Conservation (phyloP, 495 filamentous ascomycete species). For the Neurospora hispaniola region DNA sequence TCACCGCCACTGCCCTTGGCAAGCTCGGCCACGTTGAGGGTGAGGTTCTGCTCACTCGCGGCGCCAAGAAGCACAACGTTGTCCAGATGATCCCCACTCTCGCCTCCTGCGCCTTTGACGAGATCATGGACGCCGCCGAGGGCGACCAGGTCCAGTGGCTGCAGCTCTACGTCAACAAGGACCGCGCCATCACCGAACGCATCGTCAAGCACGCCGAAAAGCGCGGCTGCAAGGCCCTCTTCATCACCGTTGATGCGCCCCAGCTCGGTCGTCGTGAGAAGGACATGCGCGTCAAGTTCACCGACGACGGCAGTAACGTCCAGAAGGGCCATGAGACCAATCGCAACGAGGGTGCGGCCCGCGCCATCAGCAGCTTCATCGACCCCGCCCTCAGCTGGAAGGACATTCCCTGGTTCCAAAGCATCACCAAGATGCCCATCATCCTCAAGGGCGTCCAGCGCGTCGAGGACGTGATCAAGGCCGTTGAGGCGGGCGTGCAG, state of each 20-base stretch:
- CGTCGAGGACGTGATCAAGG: constrained; percentile 85
- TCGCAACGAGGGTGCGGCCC: constrained; percentile 80
- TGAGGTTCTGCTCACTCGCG: constrained; percentile 79
- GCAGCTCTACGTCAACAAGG: constrained; percentile 97
- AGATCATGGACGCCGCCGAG: constrained; percentile 77
- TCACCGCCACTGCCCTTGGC: constrained; percentile 83
- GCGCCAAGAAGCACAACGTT: constrained; percentile 75
- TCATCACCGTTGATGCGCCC: constrained; percentile 97
- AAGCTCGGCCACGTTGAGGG: constrained; percentile 86
- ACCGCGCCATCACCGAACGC: constrained; percentile 78
- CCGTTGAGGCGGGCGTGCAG: constrained; percentile 72
- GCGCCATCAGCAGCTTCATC: constrained; percentile 88
- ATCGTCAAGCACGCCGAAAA: constrained; percentile 88
- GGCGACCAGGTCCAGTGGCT: constrained; percentile 90
- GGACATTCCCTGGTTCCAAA: constrained; percentile 89
- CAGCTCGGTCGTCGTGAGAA: constrained; percentile 93
- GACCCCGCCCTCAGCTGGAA: constrained; percentile 85
- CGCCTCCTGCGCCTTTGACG: constrained; percentile 96
- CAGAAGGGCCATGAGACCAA: constrained; percentile 66
- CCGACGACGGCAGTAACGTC: constrained; percentile 73
- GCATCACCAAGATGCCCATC: constrained; percentile 93
- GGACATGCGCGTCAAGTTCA: constrained; percentile 88
- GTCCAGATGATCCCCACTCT: constrained; percentile 97
- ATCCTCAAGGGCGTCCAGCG: constrained; percentile 94
- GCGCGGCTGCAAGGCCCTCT: constrained; percentile 89